These are phyloP conservation scores for Ceratocystis albifundus DNA, from an alignment of 2,329 filamentous ascomycete genomes.

Conservation along the genomic window DNA sequence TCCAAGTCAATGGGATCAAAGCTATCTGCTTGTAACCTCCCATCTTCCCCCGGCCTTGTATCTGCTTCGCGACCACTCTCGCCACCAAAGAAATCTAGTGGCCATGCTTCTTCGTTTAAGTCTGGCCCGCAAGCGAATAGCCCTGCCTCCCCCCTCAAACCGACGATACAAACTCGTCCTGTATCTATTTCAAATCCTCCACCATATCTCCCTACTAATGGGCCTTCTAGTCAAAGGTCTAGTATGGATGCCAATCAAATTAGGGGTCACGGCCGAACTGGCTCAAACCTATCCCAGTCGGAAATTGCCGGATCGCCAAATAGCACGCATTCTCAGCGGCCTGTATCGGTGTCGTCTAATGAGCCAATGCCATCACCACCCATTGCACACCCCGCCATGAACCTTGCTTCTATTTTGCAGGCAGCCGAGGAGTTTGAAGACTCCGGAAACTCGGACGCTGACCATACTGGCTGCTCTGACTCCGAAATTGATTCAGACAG, in stretches of 20 bases:
- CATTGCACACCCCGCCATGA: constrained; percentile 31
- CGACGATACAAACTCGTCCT: constrained; percentile 16
- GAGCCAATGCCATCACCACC: constrained; percentile 15
- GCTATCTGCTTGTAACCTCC: constrained; percentile 30
- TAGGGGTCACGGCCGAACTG: constrained; percentile 9
- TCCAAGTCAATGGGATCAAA: constrained; percentile 34
- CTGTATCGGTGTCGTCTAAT: constrained; percentile 24
- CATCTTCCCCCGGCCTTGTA: constrained; percentile 17
- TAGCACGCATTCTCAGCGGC: constrained; percentile 25
- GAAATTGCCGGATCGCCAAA: constrained; percentile 7
- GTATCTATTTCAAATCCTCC: constrained; percentile 21
- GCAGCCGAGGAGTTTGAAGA: constrained; percentile 41
- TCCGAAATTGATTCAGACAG: constrained; percentile 17
- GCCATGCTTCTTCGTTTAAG: constrained; percentile 12
- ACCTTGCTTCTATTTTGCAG: constrained; percentile 46
- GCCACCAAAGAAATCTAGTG: constrained; percentile 18
- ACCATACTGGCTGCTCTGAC: constrained; percentile 12
- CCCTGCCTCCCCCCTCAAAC: constrained; percentile 14
- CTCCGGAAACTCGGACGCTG: constrained; percentile 11
- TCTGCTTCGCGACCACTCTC: constrained; percentile 18
- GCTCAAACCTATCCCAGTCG: constrained; percentile 19
- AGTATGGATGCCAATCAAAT: constrained; percentile 18
- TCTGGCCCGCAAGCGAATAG: constrained; percentile 14
- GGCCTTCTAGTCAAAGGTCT: constrained; percentile 13
- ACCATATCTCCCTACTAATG: constrained; percentile 16